Percentiles rank a stretch among this genome's conserved stretches.
Evolutionary conservation across 495 filamentous ascomycete species (phyloP).

Genomic region (Podospora sp.): DNA sequence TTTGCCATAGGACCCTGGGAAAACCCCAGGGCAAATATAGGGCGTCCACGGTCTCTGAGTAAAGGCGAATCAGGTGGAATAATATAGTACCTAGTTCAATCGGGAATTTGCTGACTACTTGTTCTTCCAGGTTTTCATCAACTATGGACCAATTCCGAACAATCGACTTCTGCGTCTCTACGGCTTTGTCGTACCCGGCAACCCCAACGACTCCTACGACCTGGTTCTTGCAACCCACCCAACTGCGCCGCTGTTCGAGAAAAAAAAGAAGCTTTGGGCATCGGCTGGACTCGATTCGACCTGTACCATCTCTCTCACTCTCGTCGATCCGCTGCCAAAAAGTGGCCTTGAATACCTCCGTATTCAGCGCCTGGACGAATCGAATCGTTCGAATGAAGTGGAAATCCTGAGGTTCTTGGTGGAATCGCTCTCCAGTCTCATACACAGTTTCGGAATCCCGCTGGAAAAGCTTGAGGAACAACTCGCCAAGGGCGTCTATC

Average conservation of each 20-base stretch:
- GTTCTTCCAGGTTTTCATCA: conserved; percentile 31
- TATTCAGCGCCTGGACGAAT: conserved; percentile 35
- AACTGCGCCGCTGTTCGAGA: conserved; percentile 33
- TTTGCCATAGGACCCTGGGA: too few species aligned
- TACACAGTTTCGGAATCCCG: conserved; percentile 34
- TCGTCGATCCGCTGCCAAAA: conserved; percentile 37
- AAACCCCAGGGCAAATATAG: too few species aligned
- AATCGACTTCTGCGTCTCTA: conserved; percentile 41
- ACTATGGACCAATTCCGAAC: conserved; percentile 37
- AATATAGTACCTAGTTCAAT: too few species aligned
- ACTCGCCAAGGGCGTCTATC: conserved; percentile 37
- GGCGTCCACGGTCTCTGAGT: too few species aligned
- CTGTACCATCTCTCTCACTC: conserved; percentile 37
- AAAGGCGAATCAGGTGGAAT: too few species aligned
- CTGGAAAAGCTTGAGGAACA: conserved; percentile 38
- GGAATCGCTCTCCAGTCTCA: conserved; percentile 34
- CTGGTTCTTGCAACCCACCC: conserved; percentile 36
- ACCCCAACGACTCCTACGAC: conserved; percentile 41
- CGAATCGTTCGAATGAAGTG: conserved; percentile 35
- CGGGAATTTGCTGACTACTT: too few species aligned
- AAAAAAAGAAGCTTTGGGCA: conserved; percentile 39
- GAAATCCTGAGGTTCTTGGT: conserved; percentile 35
- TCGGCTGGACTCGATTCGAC: conserved; percentile 36
- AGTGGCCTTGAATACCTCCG: conserved; percentile 36
- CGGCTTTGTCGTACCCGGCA: conserved; percentile 36